These are phyloP conservation scores for Dictyostelium capitatum DNA, from an alignment of 78 protist species.

Conservation along the genomic window DNA sequence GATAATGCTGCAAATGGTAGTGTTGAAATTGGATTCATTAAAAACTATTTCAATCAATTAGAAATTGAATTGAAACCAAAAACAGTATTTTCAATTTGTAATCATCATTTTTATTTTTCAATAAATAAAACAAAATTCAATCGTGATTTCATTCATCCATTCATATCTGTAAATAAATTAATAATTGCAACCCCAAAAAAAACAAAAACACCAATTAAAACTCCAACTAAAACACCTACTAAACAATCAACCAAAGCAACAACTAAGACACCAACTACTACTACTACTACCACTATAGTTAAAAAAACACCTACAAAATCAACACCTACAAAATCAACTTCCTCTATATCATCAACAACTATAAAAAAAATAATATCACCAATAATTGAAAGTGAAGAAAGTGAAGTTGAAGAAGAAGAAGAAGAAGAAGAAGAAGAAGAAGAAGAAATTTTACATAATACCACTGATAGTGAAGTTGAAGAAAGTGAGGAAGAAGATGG, in stretches of 20 bases:
- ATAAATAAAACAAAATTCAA: neutral
- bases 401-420: too few species aligned
- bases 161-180: neutral
- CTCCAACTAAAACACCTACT: neutral
- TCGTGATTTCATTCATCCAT: neutral
- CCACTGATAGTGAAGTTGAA: too few species aligned
- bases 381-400: too few species aligned
- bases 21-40: neutral
- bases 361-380: too few species aligned
- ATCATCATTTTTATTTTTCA: neutral
- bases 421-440: too few species aligned
- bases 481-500: too few species aligned
- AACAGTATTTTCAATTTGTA: neutral
- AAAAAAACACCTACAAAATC: too few species aligned
- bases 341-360: too few species aligned
- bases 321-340: too few species aligned
- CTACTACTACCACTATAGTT: too few species aligned
- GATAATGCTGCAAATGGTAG: constrained; percentile 7
- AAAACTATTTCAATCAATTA: neutral
- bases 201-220: neutral
- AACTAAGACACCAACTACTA: neutral
- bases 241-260: neutral
- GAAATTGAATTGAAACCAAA: constrained; percentile 18
- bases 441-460: too few species aligned
- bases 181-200: constrained; percentile 1